Evolutionary conservation across 2,329 filamentous ascomycete species (phyloP).

Genomic region (Trichophyton simii): DNA sequence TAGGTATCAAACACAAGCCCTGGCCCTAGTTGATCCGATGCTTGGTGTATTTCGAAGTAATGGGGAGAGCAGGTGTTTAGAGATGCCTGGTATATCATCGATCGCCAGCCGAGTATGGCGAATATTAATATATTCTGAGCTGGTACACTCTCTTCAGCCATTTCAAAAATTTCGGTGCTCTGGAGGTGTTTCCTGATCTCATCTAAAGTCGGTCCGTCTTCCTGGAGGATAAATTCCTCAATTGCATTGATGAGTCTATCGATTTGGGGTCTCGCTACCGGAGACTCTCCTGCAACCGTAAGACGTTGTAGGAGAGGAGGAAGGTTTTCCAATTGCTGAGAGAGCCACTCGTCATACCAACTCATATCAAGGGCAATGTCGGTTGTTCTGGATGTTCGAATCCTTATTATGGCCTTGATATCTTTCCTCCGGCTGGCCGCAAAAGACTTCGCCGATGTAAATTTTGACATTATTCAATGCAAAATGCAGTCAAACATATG

Average conservation of each 20-base stretch:
- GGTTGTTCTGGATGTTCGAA: not conserved
- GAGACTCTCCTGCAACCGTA: not conserved
- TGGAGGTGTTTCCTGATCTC: not conserved
- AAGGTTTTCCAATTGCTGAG: not conserved
- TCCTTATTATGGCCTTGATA: not conserved
- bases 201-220: not conserved
- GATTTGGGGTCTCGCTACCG: not conserved
- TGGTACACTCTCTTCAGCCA: not conserved
- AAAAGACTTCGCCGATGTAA: not conserved
- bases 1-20: not conserved
- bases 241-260: not conserved
- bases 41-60: not conserved
- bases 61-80: not conserved
- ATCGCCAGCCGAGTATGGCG: not conserved
- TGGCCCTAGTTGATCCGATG: not conserved
- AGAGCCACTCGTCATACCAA: not conserved
- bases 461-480: no score
- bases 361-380: not conserved
- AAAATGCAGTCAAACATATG: no score
- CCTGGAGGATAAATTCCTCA: not conserved
- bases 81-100: not conserved
- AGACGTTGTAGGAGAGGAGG: not conserved
- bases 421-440: not conserved
- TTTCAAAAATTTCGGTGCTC: not conserved
- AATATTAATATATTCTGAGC: not conserved